Percentiles rank a stretch among this genome's conserved stretches.
Evolutionary conservation across 805 yeast genomes (phyloP).

Genomic region (Grigorovia jiainica): DNA sequence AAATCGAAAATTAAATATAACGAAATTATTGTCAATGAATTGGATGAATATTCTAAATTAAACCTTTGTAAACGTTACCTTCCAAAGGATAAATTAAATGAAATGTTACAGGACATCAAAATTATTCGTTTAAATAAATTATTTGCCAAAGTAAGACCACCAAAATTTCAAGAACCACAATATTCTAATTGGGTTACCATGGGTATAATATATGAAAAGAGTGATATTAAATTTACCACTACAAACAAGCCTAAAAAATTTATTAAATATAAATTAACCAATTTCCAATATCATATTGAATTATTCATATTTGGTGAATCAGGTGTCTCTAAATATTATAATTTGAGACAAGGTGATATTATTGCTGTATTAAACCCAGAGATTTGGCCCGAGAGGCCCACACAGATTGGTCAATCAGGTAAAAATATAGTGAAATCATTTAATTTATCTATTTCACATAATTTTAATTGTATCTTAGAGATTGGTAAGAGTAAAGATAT

Average conservation of each 20-base stretch:
- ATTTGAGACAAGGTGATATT: conserved; percentile 63
- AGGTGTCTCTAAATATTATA: conserved; percentile 65
- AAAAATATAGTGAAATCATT: conserved; percentile 33
- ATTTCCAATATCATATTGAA: conserved; percentile 51
- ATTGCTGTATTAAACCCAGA: conserved; percentile 69
- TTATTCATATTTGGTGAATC: conserved; percentile 51
- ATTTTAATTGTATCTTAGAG: conserved; percentile 49
- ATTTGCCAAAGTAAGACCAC: conserved; percentile 58
- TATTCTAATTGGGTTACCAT: conserved; percentile 70
- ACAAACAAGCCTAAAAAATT: conserved; percentile 40
- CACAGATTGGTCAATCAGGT: conserved; percentile 7
- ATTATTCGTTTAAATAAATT: conserved; percentile 49
- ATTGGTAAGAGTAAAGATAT: conserved; percentile 63
- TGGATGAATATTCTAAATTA: conserved; percentile 39
- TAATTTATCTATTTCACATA: conserved; percentile 45
- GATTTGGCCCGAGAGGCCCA: conserved; percentile 35
- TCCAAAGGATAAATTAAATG: conserved; percentile 26
- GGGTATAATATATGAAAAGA: conserved; percentile 58
- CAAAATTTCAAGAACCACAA: conserved; percentile 57
- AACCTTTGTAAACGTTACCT: conserved; percentile 40
- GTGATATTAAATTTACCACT: conserved; percentile 40
- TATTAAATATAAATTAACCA: conserved; percentile 55
- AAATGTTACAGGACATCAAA: conserved; percentile 39
- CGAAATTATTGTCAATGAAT: conserved; percentile 32
- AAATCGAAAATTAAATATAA: conserved; percentile 14